phyloP scores from a whole-genome alignment of 768 basidiomycete species.

The Suillus plorans region DNA sequence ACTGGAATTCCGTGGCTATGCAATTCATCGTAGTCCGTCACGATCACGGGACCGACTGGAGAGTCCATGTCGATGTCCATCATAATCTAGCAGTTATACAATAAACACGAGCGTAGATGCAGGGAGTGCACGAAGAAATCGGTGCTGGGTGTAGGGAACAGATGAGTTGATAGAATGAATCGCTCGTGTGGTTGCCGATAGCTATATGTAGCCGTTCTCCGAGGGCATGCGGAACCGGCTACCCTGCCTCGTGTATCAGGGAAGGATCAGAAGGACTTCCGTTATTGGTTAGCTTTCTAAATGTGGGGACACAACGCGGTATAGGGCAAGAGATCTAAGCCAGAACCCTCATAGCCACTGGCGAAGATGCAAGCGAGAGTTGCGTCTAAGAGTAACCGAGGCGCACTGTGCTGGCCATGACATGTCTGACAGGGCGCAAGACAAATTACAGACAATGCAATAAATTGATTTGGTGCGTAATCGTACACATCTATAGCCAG shows the following conservation, averaged over 20 bases:
- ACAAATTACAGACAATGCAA: slow-evolving; percentile 4
- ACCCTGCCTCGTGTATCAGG: slow-evolving; percentile 30
- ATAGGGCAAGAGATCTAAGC: slow-evolving; percentile 1
- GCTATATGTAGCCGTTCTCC: slow-evolving; percentile 25
- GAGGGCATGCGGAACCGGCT: slow-evolving; percentile 26
- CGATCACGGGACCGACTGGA: slow-evolving; percentile 28
- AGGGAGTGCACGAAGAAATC: neutral
- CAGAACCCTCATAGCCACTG: neutral
- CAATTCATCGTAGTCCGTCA: slow-evolving; percentile 18
- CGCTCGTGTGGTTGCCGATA: slow-evolving; percentile 5
- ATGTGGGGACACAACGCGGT: neutral
- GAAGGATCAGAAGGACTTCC: slow-evolving; percentile 9
- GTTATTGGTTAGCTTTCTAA: slow-evolving; percentile 2
- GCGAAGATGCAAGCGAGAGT: slow-evolving; percentile 4
- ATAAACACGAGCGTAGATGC: neutral
- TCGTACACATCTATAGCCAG: neutral
- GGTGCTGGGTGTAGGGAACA: slow-evolving; percentile 18
- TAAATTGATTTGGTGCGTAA: neutral
- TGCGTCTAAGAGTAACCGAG: slow-evolving; percentile 6
- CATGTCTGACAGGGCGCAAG: slow-evolving; percentile 7
- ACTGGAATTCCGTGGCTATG: slow-evolving; percentile 23
- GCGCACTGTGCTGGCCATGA: slow-evolving; percentile 13
- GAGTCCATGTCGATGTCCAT: slow-evolving; percentile 37
- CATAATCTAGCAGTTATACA: slow-evolving; percentile 10
- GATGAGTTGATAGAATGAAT: slow-evolving; percentile 5